Percentiles rank a stretch among this genome's conserved stretches.
These are phyloP conservation scores for Dryas drummondii DNA, from an alignment of 306 rosid genomes.

Conservation along the genomic window DNA sequence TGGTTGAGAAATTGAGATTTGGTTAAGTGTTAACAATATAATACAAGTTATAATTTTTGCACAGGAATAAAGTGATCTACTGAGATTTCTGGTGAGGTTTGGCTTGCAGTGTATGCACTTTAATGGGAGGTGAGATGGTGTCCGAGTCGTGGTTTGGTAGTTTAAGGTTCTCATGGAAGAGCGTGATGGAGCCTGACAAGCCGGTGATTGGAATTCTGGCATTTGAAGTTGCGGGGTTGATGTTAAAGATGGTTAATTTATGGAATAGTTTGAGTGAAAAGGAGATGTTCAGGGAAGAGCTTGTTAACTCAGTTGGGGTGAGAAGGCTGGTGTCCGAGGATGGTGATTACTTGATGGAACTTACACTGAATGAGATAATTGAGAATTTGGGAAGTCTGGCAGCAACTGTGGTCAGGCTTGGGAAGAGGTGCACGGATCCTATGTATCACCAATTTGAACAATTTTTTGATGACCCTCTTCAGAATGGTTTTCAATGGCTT, in stretches of 20 bases:
- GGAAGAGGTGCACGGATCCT: slow-evolving; percentile 62
- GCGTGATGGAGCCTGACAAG: slow-evolving; percentile 37
- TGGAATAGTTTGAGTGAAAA: slow-evolving; percentile 66
- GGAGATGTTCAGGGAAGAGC: slow-evolving; percentile 53
- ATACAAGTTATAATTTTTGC: slow-evolving; percentile 22
- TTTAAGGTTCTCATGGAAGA: slow-evolving; percentile 45
- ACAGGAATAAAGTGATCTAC: slow-evolving; percentile 36
- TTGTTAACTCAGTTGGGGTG: slow-evolving; percentile 58
- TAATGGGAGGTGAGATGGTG: slow-evolving; percentile 44
- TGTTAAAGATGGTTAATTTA: slow-evolving; percentile 62
- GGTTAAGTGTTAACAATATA: slow-evolving; percentile 23
- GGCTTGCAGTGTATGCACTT: slow-evolving; percentile 18
- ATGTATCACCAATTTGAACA: slow-evolving; percentile 52
- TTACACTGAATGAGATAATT: slow-evolving; percentile 64
- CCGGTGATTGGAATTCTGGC: slow-evolving; percentile 68
- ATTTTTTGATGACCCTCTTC: slow-evolving; percentile 53
- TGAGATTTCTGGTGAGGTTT: slow-evolving; percentile 21
- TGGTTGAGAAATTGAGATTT: not conserved
- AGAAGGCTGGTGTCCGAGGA: slow-evolving; percentile 59
- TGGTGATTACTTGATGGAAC: slow-evolving; percentile 55
- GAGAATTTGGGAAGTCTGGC: slow-evolving; percentile 52
- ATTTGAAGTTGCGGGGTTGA: slow-evolving; percentile 67
- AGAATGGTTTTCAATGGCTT: slow-evolving; percentile 43
- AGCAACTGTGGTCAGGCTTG: slow-evolving; percentile 56
- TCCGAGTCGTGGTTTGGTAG: slow-evolving; percentile 44